Evolutionary conservation across 768 basidiomycete species (phyloP), one percentile per base, ranked within the genome.

Genomic region (Hericium erinaceus): DNA sequence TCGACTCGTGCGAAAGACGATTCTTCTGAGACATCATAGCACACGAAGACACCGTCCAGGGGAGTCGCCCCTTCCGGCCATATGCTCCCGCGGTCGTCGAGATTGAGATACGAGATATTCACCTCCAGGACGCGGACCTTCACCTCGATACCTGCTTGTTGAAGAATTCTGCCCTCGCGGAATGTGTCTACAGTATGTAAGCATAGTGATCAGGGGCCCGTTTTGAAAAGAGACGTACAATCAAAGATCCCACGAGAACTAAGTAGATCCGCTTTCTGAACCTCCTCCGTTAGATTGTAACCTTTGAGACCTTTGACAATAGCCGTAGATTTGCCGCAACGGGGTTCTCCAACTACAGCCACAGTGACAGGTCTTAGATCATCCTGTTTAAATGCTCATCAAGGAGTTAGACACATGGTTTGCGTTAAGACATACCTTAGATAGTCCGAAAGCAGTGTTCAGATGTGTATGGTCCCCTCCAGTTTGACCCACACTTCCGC

Each of bases 321-420:
- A 52, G 92, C 78, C 2, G 83, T 81, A 1, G 90, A 86, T 72
- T 98, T 98, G 59, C 95, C 95, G 59, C 89, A 92, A 38, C 84
- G 80, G 40, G 77, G 70, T 12, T 82, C 78, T 13, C 95, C 95
- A 40, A 95, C 77, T 38, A 98, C 84, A 37, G 85, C 85, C 33
- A 98, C 74, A 9, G 84, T 82, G 52, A 88, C 69, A 53, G 20
- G 52, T 16, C 59, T 66, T 18, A 60, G 44, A 38, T 62, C 46
- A 33, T 61, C 52, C 40, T 59, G 54, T 33, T 39, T 41, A 28
- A 9, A 41, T 13, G 24, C 12, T 20, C 33, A 24, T 6, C 28
- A 37, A 28, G 20, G 8, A 18, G 2, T 22, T 5, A 15, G 18
- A 26, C 18, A 51, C 10, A 24, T 9, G 11, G 49, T 51, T 33